Conservation (phyloP, 805 yeast species). For the Ogataea populi-albae region DNA sequence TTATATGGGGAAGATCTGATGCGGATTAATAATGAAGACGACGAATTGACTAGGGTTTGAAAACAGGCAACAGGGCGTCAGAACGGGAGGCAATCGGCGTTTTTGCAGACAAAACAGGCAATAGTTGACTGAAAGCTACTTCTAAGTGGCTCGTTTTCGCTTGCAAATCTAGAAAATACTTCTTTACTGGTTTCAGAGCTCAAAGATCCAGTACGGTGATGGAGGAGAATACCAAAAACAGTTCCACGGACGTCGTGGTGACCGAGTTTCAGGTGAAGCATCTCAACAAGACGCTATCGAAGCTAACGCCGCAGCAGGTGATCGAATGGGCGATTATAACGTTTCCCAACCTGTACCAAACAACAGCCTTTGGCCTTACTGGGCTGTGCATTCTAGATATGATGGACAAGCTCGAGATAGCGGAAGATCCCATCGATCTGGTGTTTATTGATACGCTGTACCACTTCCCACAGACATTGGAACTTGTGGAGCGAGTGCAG, state of each 20-base stretch:
- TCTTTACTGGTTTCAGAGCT: no score
- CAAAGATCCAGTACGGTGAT: no score
- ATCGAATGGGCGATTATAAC: slow-evolving; percentile 81
- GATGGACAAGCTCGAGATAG: slow-evolving; percentile 48
- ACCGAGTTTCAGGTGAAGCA: slow-evolving; percentile 51
- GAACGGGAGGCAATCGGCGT: no score
- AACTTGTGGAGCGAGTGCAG: slow-evolving; percentile 59
- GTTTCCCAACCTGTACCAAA: slow-evolving; percentile 79
- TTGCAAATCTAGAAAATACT: no score
- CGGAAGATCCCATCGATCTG: slow-evolving; percentile 53
- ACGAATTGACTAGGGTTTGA: no score
- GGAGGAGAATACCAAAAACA: no score
- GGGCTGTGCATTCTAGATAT: slow-evolving; percentile 88
- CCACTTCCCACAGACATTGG: slow-evolving; percentile 92
- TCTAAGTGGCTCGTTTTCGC: no score
- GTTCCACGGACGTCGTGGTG: slow-evolving; percentile 13
- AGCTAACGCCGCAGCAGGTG: slow-evolving; percentile 64
- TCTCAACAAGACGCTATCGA: slow-evolving; percentile 59
- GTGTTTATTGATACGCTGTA: slow-evolving; percentile 88
- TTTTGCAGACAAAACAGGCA: no score
- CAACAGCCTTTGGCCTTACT: slow-evolving; percentile 93
- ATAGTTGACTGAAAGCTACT: no score
- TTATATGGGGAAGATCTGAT: no score
- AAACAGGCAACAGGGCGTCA: no score
- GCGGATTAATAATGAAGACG: no score